Evolutionary conservation across 805 yeast genomes (phyloP), one percentile per base, ranked within the genome.

Genomic region (Cyberlindnera amylophila): DNA sequence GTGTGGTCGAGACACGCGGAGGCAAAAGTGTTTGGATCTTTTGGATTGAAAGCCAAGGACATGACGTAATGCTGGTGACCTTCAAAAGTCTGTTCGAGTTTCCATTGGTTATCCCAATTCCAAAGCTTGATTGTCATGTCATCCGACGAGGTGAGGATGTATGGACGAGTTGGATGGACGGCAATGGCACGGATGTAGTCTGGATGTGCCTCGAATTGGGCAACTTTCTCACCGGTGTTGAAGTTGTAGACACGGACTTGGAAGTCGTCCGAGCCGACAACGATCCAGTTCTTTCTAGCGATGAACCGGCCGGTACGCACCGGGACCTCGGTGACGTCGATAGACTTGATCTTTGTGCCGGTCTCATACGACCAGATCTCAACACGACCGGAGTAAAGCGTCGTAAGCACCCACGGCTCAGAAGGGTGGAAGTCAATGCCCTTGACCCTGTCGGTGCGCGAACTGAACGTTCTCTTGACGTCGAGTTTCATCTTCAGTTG

Each of bases 21-120:
- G 2, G 98, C 99, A 74, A 93, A 93, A 31, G 97, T 91, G 67
- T 85, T 89, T 52, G 96, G 88, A 66, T 93, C 99, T 68, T 91
- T 93, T 45, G 99, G 98, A 67, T 93, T 93, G 72, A 93, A 87
- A 35, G 93, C 89, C 40, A 93, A 79, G 41, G 88, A 80, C 96
- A 93, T 89, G 41, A 93, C 90, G 64, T 85, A 93, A 66, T 93
- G 96, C 63, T 81, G 87, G 65, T 93, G 99, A 45, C 99, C 98
- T 66, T 87, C 96, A 62, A 86, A 93, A 29, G 82, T 79, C 64
- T 87, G 97, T 63, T 87, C 93, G 52, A 84, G 67, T 54, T 79
- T 79, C 99, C 99, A 93, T 59, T 77, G 79, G 59, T 81, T 79
- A 43, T 93, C 99, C 99, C 99, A 93, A 65, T 93, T 90, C 98